Conservation (phyloP, 495 filamentous ascomycete genomes). For the Copromyces sp. region DNA sequence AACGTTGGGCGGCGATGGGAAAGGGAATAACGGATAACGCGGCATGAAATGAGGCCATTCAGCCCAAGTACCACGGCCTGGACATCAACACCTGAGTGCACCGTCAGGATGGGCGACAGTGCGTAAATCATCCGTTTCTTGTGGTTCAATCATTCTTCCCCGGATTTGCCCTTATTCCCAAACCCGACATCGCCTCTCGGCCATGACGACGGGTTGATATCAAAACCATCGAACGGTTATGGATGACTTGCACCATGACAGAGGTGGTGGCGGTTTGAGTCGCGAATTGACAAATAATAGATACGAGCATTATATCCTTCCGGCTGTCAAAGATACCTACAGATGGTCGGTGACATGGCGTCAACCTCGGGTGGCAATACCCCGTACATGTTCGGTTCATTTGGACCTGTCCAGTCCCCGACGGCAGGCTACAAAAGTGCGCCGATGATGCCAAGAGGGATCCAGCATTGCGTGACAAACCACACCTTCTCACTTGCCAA, state of each 20-base stretch:
- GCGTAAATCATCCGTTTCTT: too few relatives aligned
- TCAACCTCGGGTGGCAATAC: not conserved
- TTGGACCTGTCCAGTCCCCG: not conserved
- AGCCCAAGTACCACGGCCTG: not conserved
- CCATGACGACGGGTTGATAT: not conserved
- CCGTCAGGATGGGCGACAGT: too few relatives aligned
- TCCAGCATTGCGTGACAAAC: not conserved
- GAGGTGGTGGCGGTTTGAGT: not conserved
- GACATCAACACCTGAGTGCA: not conserved
- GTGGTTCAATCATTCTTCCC: not conserved
- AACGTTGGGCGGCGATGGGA: not conserved
- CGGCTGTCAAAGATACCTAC: not conserved
- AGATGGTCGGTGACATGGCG: not conserved
- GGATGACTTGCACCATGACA: not conserved
- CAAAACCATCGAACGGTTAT: not conserved
- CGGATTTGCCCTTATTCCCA: not conserved
- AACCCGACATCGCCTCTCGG: not conserved
- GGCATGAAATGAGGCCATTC: not conserved
- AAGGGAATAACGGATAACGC: not conserved
- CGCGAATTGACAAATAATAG: not conserved
- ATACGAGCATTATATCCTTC: not conserved
- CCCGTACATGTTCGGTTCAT: not conserved
- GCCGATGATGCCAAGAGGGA: not conserved
- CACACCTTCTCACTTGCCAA: not conserved
- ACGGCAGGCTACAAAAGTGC: not conserved